Percentiles rank a stretch among this genome's conserved stretches.
Evolutionary conservation across 345 rosid genomes (phyloP).

Genomic region (Populus pruinosa): DNA sequence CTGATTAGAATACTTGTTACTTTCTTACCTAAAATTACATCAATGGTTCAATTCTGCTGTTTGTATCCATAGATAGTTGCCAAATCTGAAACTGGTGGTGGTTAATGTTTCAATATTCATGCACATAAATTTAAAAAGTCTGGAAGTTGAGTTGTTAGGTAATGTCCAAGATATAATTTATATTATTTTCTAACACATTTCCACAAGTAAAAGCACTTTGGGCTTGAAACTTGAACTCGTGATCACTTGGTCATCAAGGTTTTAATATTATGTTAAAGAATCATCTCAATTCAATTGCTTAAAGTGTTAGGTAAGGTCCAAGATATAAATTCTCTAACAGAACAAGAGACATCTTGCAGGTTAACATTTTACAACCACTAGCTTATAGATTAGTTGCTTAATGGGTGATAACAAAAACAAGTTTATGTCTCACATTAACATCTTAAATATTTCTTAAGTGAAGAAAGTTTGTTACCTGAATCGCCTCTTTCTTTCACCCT

Average conservation of each 20-base stretch:
- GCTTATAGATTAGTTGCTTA: background rate
- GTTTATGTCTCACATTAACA: background rate
- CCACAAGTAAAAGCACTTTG: no score
- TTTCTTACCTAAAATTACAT: background rate
- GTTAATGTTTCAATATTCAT: background rate
- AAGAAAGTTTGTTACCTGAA: background rate
- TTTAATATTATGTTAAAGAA: no score
- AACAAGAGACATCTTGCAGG: background rate
- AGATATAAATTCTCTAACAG: no score
- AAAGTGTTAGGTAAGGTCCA: no score
- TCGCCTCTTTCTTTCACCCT: background rate
- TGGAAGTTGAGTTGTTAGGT: background rate
- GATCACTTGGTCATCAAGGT: no score
- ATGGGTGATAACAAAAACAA: background rate
- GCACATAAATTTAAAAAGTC: background rate
- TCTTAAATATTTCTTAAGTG: background rate
- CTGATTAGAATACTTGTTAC: background rate
- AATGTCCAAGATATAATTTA: no score
- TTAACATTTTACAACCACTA: background rate
- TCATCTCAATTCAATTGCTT: no score
- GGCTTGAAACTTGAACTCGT: no score
- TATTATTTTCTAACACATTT: no score
- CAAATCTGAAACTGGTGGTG: background rate
- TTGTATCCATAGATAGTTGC: background rate
- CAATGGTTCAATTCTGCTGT: background rate